Percentiles rank a stretch among this genome's conserved stretches.
Conservation (phyloP, 345 rosid genomes). For the Camelina sativa region DNA sequence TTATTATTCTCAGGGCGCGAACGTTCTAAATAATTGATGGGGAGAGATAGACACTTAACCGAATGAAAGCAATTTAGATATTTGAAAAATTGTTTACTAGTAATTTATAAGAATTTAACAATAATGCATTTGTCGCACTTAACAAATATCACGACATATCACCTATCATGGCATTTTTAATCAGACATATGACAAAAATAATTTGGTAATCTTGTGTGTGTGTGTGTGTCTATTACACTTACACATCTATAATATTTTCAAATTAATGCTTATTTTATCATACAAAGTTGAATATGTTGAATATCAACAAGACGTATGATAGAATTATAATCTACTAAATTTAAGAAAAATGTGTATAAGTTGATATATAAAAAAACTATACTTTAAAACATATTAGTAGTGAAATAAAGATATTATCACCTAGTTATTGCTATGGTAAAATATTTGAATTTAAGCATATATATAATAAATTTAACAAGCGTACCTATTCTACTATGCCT, state of each 20-base stretch:
- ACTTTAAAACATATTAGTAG: neutral
- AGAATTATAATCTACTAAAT: neutral
- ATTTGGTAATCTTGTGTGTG: neutral
- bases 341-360: neutral
- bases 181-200: neutral
- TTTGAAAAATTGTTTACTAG: neutral
- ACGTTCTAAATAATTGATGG: neutral
- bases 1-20: neutral
- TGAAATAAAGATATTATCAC: neutral
- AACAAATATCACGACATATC: slow-evolving; percentile 23
- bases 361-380: neutral
- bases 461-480: neutral
- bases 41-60: slow-evolving; percentile 26
- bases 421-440: neutral
- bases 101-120: neutral
- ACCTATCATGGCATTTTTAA: slow-evolving; percentile 28
- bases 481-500: slow-evolving; percentile 20
- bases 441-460: neutral
- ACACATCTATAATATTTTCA: neutral
- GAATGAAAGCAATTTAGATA: neutral
- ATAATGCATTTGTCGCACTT: slow-evolving; percentile 13
- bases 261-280: neutral
- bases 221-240: no score
- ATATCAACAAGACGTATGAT: neutral
- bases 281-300: neutral